These are phyloP conservation scores for Colletotrichum navitas DNA, from an alignment of 2,329 filamentous ascomycete genomes.

Conservation along the genomic window DNA sequence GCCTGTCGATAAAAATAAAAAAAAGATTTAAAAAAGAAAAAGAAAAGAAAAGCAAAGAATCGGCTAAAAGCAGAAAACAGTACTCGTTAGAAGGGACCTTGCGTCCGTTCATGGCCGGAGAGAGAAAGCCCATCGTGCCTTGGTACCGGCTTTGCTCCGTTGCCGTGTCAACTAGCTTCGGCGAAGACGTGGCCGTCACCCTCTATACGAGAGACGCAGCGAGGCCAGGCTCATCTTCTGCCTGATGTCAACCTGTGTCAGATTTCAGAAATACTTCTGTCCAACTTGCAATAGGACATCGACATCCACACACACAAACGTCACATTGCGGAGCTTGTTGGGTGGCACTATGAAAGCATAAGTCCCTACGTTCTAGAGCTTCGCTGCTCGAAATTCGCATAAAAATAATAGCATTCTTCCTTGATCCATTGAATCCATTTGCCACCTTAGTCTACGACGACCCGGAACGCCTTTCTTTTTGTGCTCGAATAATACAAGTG, in stretches of 20 bases:
- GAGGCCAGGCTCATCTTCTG: background rate
- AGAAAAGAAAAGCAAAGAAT: too few species aligned
- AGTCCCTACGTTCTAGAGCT: background rate
- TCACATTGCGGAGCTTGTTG: background rate
- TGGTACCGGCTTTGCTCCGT: background rate
- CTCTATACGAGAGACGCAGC: background rate
- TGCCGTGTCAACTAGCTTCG: background rate
- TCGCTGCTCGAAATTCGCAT: background rate
- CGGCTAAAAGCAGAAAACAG: too few species aligned
- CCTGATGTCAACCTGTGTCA: background rate
- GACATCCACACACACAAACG: background rate
- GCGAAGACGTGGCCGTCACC: background rate
- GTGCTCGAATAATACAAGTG: conserved; percentile 32
- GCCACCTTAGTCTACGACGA: background rate
- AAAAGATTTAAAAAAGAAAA: too few species aligned
- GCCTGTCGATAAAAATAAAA: background rate
- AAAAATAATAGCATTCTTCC: conserved; percentile 17
- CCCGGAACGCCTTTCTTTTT: conserved; percentile 35
- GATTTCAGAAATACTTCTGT: background rate
- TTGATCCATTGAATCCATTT: conserved; percentile 13
- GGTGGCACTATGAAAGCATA: background rate
- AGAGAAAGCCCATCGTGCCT: background rate
- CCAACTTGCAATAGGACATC: background rate
- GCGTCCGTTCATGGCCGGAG: background rate
- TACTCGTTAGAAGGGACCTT: background rate